These are phyloP conservation scores for Cenococcum geophilum DNA, from an alignment of 495 filamentous ascomycete genomes.

Conservation along the genomic window DNA sequence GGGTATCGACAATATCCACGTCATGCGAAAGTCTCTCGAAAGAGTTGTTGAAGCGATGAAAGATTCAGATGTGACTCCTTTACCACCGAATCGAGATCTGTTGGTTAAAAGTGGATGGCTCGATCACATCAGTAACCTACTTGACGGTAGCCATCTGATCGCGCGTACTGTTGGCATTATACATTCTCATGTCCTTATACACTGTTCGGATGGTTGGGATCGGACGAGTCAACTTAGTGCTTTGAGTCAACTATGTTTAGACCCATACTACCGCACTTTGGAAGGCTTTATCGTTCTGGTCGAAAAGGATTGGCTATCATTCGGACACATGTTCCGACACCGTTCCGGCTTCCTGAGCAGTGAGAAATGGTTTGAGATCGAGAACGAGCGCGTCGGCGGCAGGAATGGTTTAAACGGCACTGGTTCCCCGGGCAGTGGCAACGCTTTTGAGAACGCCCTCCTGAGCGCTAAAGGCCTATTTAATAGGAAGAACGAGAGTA, in stretches of 20 bases:
- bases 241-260: conserved; percentile 87
- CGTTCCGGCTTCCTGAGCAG: conserved; percentile 78
- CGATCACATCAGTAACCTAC: conserved; percentile 77
- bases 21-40: conserved; percentile 88
- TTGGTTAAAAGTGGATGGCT: conserved; percentile 84
- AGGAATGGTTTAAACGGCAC: conserved; percentile 26
- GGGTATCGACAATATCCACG: conserved; percentile 99
- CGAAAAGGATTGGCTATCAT: conserved; percentile 97
- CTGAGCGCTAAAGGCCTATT: conserved; percentile 87
- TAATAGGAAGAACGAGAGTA: conserved; percentile 63
- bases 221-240: conserved; percentile 92
- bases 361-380: conserved; percentile 91
- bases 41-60: conserved; percentile 88
- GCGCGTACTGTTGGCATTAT: conserved; percentile 83
- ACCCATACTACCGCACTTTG: conserved; percentile 91
- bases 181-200: conserved; percentile 91
- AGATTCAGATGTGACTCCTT: conserved; percentile 78
- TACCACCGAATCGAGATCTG: conserved; percentile 77
- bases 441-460: conserved; percentile 80
- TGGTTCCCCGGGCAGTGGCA: conserved; percentile 46
- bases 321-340: conserved; percentile 94
- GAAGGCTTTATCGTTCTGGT: conserved; percentile 93
- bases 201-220: conserved; percentile 99
- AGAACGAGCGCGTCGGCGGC: conserved; percentile 61
- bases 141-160: conserved; percentile 80